Evolutionary conservation across 768 basidiomycete species (phyloP).

Genomic region (Kwoniella heveanensis): DNA sequence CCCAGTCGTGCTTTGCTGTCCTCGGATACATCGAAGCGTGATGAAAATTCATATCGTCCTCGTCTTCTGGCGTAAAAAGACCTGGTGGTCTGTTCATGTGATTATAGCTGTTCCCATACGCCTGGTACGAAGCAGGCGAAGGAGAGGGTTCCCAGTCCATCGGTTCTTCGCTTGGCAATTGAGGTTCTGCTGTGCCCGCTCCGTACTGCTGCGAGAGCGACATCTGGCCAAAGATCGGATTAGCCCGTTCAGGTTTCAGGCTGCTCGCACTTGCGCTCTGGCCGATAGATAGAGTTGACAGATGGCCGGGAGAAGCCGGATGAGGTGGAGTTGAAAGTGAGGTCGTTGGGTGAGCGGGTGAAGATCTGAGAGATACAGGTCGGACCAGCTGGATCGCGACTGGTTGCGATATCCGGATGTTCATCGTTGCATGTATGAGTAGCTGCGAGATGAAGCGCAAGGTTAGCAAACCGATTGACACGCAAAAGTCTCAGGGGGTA

Average conservation of each 20-base stretch:
- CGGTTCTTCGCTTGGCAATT: slow-evolving; percentile 34
- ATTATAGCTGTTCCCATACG: slow-evolving; percentile 2
- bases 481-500: not conserved
- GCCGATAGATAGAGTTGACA: slow-evolving; percentile 1
- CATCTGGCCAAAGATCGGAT: slow-evolving; percentile 54
- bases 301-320: slow-evolving; percentile 3
- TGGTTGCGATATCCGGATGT: slow-evolving; percentile 29
- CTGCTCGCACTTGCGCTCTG: not conserved
- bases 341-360: slow-evolving; percentile 1
- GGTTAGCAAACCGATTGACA: not conserved
- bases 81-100: not conserved
- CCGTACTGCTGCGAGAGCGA: slow-evolving; percentile 25
- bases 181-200: slow-evolving; percentile 3
- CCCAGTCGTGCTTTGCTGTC: slow-evolving; percentile 33
- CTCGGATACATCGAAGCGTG: not conserved
- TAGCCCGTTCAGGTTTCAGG: slow-evolving; percentile 3
- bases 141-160: slow-evolving; percentile 56
- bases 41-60: slow-evolving; percentile 2
- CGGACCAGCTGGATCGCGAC: slow-evolving; percentile 34
- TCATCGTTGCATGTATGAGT: slow-evolving; percentile 25
- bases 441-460: slow-evolving; percentile 12
- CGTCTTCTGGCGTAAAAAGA: slow-evolving; percentile 4
- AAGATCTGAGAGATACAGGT: slow-evolving; percentile 26
- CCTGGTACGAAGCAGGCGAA: slow-evolving; percentile 11
- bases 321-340: not conserved